phyloP scores from a whole-genome alignment of 2,329 filamentous ascomycete species.

The Cordyceps farinosa region DNA sequence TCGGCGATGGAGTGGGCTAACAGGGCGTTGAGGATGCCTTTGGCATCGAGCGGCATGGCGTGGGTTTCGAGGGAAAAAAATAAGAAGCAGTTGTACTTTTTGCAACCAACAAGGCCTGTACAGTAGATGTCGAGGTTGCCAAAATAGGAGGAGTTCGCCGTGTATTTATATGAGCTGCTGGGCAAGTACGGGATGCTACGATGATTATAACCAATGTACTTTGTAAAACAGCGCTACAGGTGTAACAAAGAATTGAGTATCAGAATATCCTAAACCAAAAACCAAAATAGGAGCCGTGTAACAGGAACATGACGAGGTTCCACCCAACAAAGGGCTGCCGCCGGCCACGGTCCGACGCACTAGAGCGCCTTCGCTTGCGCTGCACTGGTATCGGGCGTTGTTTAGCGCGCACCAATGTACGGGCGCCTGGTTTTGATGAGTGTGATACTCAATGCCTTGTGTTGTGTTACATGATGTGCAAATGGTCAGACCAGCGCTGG shows the following conservation, averaged over 20 bases:
- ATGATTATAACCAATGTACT: neutral
- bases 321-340: neutral
- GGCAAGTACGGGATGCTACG: neutral
- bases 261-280: too few relatives aligned
- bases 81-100: too few relatives aligned
- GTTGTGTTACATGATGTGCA: too few relatives aligned
- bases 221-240: neutral
- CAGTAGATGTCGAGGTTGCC: neutral
- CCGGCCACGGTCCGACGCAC: neutral
- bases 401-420: too few relatives aligned
- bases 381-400: too few relatives aligned
- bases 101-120: neutral
- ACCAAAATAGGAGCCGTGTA: neutral
- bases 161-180: neutral
- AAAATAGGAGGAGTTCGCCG: neutral
- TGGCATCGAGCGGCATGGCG: slow-evolving; percentile 25
- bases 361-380: neutral
- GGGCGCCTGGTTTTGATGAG: too few relatives aligned
- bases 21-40: slow-evolving; percentile 36
- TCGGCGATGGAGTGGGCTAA: too few relatives aligned
- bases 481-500: too few relatives aligned
- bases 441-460: too few relatives aligned
- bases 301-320: neutral
- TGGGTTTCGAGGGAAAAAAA: neutral
- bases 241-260: neutral